A percentile compares a stretch with the other conserved stretches of the same genome.
Conservation (phyloP, 192 early-diverging fungal species). For the Haplosporangium gracile region DNA sequence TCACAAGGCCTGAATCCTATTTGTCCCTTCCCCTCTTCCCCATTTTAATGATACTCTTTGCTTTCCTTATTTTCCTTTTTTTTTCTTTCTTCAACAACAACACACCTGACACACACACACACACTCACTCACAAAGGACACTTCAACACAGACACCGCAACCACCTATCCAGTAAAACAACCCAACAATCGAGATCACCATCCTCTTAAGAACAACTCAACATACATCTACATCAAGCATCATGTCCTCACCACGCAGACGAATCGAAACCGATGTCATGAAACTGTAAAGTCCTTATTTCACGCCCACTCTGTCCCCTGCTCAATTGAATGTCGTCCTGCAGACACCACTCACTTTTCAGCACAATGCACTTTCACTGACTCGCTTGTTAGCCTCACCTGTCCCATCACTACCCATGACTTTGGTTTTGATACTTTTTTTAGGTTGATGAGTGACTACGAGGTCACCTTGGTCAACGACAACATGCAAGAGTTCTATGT, state of each 20-base stretch:
- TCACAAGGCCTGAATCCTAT: neutral
- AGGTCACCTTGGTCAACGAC: constrained; percentile 98
- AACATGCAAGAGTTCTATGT: constrained; percentile 99
- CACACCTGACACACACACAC: neutral
- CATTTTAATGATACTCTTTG: neutral
- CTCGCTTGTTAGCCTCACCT: neutral
- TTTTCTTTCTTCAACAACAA: neutral
- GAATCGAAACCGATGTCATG: constrained; percentile 99
- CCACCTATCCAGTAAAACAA: too few relatives aligned
- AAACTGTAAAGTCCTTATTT: constrained; percentile 82
- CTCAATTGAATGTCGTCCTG: neutral
- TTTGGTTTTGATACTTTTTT: neutral
- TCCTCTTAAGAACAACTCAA: neutral
- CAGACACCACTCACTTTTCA: neutral
- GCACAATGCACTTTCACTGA: neutral
- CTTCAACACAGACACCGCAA: neutral
- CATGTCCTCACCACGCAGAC: constrained; percentile 92
- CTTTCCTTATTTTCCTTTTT: neutral
- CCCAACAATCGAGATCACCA: too few relatives aligned
- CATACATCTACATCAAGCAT: neutral
- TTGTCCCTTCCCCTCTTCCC: neutral
- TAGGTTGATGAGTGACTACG: constrained; percentile 99
- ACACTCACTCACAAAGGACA: neutral
- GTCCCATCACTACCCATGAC: neutral
- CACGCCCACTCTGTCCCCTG: neutral